Conservation (phyloP, 164 flowering plant genomes). For the Chimonanthus praecox region DNA sequence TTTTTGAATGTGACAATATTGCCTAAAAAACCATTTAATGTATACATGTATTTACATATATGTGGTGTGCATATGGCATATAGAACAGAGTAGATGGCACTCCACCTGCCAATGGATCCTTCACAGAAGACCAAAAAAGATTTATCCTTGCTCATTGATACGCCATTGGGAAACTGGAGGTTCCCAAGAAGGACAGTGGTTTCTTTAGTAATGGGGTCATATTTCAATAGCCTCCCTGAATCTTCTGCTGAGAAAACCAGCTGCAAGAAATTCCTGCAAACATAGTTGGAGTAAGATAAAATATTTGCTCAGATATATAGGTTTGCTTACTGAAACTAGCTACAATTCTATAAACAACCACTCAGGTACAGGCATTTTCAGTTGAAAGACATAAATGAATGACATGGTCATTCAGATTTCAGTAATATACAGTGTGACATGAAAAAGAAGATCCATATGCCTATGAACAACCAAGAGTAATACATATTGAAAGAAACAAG, state of each 20-base stretch:
- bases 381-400: background rate
- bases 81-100: background rate
- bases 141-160: slow-evolving; percentile 77
- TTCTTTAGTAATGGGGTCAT: slow-evolving; percentile 58
- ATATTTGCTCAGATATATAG: background rate
- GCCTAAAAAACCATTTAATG: too few species aligned
- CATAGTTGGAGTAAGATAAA: background rate
- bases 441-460: background rate
- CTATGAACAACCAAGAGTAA: background rate
- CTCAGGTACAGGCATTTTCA: background rate
- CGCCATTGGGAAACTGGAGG: slow-evolving; percentile 78
- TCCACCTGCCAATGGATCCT: slow-evolving; percentile 55
- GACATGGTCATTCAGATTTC: background rate
- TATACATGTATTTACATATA: too few species aligned
- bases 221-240: slow-evolving; percentile 79
- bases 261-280: slow-evolving; percentile 75
- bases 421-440: background rate
- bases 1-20: too few species aligned
- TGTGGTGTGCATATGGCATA: background rate
- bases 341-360: background rate
- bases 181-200: slow-evolving; percentile 58
- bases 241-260: slow-evolving; percentile 72
- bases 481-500: too few species aligned
- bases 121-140: slow-evolving; percentile 72
- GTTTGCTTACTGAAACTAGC: background rate